Evolutionary conservation across 257 asterid genomes (phyloP), one percentile per base, ranked within the genome.

Genomic region (Capsicum rhomboideum): DNA sequence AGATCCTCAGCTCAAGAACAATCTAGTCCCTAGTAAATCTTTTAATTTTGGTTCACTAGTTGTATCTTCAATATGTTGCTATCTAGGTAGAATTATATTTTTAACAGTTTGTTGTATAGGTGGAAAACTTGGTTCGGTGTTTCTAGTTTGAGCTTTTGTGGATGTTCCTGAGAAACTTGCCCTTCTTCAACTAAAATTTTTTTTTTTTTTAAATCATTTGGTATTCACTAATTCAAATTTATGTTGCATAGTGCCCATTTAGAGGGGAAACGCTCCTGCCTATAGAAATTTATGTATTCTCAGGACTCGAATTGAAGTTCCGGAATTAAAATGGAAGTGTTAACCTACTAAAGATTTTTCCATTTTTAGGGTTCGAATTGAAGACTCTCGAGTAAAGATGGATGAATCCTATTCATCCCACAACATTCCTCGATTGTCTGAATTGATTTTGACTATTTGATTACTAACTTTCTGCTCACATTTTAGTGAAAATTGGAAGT

Each of bases 221-320:
- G 14, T 29, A 66, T 7, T 16, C 6, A 31, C 10, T 8, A 7
- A 67, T 31, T 8, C 2, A 67, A 31, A 17, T 67, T 67, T 31
- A 20, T 2, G 0, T 16, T 1, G 0, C 10, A 1, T 31, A 8
- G 23, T 2, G 12, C 6, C 0, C 0, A 31, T 66, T 31, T 29
- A 8, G 11, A 8, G 14, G 23, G 5, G 7, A 31, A 50, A 50
- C 5, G 6, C 17, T 50, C 54, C 49, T 42, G 1, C 49, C 8
- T 42, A 8, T 61, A 63, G 71, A 29, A 54, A 6, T 6, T 28
- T 64, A 29, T 66, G 0, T 5, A 66, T 29, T 63, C 1, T 12
- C 4, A 63, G 1, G 3, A 0, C 6, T 63, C 10, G 16, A 63
- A 63, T 23, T 0, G 42, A 26, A 53, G 55, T 16, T 20, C n/a